phyloP scores from a whole-genome alignment of 805 yeast genomes.

The Lipomyces oligophaga region DNA sequence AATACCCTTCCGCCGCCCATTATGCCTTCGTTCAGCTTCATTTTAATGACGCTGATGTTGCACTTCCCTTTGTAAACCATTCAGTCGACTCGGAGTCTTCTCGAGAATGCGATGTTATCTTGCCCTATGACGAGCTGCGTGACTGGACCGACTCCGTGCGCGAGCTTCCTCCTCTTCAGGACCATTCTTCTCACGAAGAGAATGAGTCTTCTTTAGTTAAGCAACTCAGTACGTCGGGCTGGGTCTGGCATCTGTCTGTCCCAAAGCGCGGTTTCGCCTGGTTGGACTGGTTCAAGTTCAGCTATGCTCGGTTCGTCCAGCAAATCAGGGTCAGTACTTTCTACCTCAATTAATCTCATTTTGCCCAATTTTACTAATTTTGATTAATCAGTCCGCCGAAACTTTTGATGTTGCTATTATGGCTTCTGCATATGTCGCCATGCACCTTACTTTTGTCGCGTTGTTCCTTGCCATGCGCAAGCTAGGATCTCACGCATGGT shows the following conservation, averaged over 20 bases:
- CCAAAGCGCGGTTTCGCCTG: constrained; percentile 40
- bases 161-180: constrained; percentile 22
- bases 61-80: constrained; percentile 15
- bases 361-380: neutral
- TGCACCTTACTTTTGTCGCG: constrained; percentile 76
- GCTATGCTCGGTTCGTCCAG: constrained; percentile 35
- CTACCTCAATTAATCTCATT: neutral
- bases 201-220: constrained; percentile 28
- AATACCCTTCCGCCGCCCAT: constrained; percentile 45
- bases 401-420: constrained; percentile 79
- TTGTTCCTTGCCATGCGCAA: constrained; percentile 72
- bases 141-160: constrained; percentile 34
- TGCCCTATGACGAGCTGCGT: constrained; percentile 32
- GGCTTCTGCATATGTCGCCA: constrained; percentile 75
- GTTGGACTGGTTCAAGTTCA: constrained; percentile 39
- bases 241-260: constrained; percentile 44
- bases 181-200: constrained; percentile 36
- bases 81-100: constrained; percentile 7
- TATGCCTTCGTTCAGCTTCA: constrained; percentile 53
- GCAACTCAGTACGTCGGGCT: constrained; percentile 36
- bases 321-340: constrained; percentile 25
- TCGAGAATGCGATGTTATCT: constrained; percentile 41
- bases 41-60: constrained; percentile 49
- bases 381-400: constrained; percentile 55
- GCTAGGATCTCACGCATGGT: constrained; percentile 82